Evolutionary conservation across 1,284 basidiomycete genomes (phyloP).

Genomic region (Puccinia hordei): DNA sequence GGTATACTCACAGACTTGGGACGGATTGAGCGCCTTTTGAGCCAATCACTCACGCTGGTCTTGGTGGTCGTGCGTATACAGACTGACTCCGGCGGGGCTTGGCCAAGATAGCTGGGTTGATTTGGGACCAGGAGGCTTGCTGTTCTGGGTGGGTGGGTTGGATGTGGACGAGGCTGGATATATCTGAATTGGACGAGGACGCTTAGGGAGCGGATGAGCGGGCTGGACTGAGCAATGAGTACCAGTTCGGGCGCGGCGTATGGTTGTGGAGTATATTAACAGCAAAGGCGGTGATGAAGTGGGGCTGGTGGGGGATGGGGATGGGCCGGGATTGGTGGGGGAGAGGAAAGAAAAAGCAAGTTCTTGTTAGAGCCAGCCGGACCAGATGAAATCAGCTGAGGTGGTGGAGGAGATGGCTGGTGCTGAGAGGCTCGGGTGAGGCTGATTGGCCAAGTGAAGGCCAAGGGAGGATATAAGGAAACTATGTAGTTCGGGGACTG

Average conservation of each 20-base stretch:
- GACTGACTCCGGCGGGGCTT: not conserved
- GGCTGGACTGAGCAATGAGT: not conserved
- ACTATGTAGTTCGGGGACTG: slow-evolving; percentile 1
- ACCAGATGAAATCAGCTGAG: slow-evolving; percentile 21
- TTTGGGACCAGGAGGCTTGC: not conserved
- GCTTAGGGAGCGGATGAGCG: not conserved
- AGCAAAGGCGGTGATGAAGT: slow-evolving; percentile 5
- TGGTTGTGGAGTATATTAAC: not conserved
- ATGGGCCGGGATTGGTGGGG: not conserved
- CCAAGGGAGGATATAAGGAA: slow-evolving; percentile 5
- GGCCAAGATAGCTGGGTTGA: not conserved
- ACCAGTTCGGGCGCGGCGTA: slow-evolving; percentile 20
- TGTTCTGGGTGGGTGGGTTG: not conserved
- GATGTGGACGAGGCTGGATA: not conserved
- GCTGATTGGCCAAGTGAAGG: not conserved
- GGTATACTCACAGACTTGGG: not conserved
- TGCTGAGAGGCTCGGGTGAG: not conserved
- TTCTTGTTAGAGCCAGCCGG: slow-evolving; percentile 1
- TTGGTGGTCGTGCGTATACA: slow-evolving; percentile 4
- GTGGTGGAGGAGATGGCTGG: slow-evolving; percentile 1
- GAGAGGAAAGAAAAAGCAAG: not conserved
- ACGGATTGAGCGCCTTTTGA: not conserved
- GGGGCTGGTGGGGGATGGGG: not conserved
- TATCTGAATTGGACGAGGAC: not conserved
- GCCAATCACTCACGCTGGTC: not conserved